Evolutionary conservation across 345 rosid genomes (phyloP), one percentile per base, ranked within the genome.

Genomic region (Heritiera littoralis): DNA sequence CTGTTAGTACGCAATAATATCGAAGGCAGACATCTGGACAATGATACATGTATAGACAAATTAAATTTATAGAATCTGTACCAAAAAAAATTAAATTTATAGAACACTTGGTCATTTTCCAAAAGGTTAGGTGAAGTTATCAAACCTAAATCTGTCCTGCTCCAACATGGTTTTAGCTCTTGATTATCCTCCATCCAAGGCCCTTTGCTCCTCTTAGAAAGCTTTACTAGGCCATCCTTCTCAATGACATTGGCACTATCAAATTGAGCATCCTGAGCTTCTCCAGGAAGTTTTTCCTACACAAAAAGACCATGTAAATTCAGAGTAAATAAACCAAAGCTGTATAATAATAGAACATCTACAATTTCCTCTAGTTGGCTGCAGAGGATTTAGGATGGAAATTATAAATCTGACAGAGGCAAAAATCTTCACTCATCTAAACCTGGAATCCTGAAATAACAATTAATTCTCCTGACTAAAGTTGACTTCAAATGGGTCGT

Each of bases 161-260:
- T 81, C 98, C 98, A 95, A 77, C 97, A 93, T 15, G 90, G 94
- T 77, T 87, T 93, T 69, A 89, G 87, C 70, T 85, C 90, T 77
- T 64, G 81, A 63, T 68, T 68, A 79, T 89, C 91, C 74, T 85
- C 92, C 71, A 90, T 85, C 98, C 98, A 93, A 78, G 91, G 95
- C 38, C 94, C 98, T 70, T 87, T 84, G 23, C 77, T 86, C 32
- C 78, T 88, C 79, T 86, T 91, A 6, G 87, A 60, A 73, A 89
- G 81, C 12, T 88, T 82, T 0, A 82, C 84, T 74, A 86, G 86
- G 49, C 89, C 79, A 66, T 88, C 85, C 70, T 86, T 81, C 80
- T 87, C 91, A 55, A 88, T 63, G 55, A 89, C 85, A 83, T 81
- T 85, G 63, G 87, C 89, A 76, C 86, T 85, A 15, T 91, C 89